A percentile compares a stretch with the other conserved stretches of the same genome.
These are phyloP conservation scores for Pythium volutum DNA, from an alignment of 352 stramenopile genomes.

Conservation along the genomic window DNA sequence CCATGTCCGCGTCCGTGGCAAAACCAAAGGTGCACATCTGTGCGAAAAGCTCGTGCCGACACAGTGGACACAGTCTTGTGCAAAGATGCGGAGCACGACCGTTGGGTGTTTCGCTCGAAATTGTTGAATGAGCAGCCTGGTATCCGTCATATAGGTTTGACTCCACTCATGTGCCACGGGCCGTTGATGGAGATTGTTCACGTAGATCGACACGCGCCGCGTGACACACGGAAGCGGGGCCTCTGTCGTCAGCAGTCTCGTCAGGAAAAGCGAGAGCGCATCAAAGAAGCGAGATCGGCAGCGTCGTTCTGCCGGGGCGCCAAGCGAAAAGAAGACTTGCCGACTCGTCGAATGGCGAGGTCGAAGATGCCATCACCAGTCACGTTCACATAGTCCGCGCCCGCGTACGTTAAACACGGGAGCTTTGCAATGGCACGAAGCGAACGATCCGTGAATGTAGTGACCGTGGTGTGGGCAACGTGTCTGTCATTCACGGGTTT, in stretches of 20 bases:
- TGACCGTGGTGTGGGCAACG: neutral
- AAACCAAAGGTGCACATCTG: too few relatives aligned
- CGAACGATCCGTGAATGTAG: neutral
- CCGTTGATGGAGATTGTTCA: too few relatives aligned
- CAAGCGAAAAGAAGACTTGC: neutral
- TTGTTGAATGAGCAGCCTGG: too few relatives aligned
- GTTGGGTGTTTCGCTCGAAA: too few relatives aligned
- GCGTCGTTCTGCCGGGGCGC: neutral
- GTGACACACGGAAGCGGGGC: neutral
- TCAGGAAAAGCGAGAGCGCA: neutral
- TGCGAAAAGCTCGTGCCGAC: too few relatives aligned
- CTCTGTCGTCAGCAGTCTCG: neutral
- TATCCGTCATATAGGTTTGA: too few relatives aligned
- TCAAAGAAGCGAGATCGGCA: neutral
- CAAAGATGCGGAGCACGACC: too few relatives aligned
- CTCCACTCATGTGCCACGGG: too few relatives aligned
- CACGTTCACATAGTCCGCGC: neutral
- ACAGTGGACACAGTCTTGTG: too few relatives aligned
- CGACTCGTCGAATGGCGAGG: neutral
- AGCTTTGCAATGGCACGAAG: conserved; percentile 1
- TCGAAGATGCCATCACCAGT: neutral
- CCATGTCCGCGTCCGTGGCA: too few relatives aligned
- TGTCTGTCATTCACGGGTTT: neutral
- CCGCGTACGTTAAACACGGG: neutral
- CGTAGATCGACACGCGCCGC: neutral